Evolutionary conservation across 495 filamentous ascomycete genomes (phyloP), one percentile per base, ranked within the genome.

Genomic region (Clavariopsis aquatica): DNA sequence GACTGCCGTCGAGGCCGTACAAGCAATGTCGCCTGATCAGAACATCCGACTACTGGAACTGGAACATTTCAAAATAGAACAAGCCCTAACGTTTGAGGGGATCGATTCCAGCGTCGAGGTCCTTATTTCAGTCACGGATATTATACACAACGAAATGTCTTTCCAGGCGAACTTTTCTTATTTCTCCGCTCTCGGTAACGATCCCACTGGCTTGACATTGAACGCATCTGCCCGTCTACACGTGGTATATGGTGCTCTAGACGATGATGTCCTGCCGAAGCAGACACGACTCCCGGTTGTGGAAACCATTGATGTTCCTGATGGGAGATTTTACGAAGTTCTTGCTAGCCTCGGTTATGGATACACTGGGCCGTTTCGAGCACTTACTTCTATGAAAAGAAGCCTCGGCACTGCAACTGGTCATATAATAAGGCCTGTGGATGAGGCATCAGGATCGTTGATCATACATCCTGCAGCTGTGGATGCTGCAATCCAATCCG

Each of bases 1-100:
- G n/a, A 56, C 31, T 29, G 60, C 60, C 17, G 6, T 58, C 4
- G 55, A 58, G 38, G 55, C 55, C 3, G 34, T 38, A 13, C 7
- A 23, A 15, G 24, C 5, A 13, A 2, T 46, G 6, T 8, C 36
- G 7, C 27, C 26, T 36, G 31, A 10, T 3, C 22, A 17, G 8
- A 10, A 46, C 3, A 47, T 47, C 28, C 26, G 22, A 9, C 41
- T 58, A 10, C n/a, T 58, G 5, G 55, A 58, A 29, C 4, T 58
- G 7, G 6, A 7, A 2, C 20, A 45, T 24, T 46, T 58, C 20
- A 20, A 46, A 7, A 46, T 58, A 15, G 3, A 34, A 5, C 55
- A 34, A 23, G 34, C 55, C 8, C 4, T 58, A 1, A 10, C 24
- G 5, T 58, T 58, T 47, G 38, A 47, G 8, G 19, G 41, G 13